Base-by-base conservation (phyloP, 352 stramenopile genomes). In the Thalassiosira livingstoniorum region DNA sequence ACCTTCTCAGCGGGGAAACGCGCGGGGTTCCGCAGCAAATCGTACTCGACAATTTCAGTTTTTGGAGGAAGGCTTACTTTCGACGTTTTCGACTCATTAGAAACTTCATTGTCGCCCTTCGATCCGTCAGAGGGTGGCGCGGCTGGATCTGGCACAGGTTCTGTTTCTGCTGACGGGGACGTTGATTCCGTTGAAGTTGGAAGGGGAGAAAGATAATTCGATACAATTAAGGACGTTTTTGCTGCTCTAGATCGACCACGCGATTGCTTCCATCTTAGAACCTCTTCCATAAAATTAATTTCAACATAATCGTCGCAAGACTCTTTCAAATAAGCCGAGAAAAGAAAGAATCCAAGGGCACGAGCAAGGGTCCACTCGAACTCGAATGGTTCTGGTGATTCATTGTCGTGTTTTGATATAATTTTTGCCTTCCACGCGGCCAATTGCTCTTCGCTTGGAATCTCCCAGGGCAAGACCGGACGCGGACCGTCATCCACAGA, bases 241-340 rank as follows among this genome's bases (percentile, higher is more conserved):
- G 80, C 66, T 4, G 68, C 77, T 53, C 87, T 74, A 23, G 78
- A 55, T 51, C 75, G 73, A 4, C 82, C 87, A 34, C 69, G 67
- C 23, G 85, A 72, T 29, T 71, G 73, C 34, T 86, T 85, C 79
- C 89, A 92, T 35, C 88, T 69, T 23, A 89, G 23, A 2, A 93
- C 78, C 54, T 95, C 87, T 67, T 95, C 91, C 10, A 92, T 74
- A 75, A 94, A 95, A 77, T 93, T 92, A 4, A 94, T 92, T 27
- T 88, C 73, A 0, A 87, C 23, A 65, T 91, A 91, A 72, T 94
- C 86, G 15, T 87, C n/a, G 15, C 67, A 74, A 35, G 75, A 53
- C 34, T 92, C 82, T 73, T 95, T 95, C 32, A 94, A 51, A 80
- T 88, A 95, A 3, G 82, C 72, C 29, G 85, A 92, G 72, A 95